phyloP scores from a whole-genome alignment of 371 early-diverging fungal species.

The Mucor sp. region DNA sequence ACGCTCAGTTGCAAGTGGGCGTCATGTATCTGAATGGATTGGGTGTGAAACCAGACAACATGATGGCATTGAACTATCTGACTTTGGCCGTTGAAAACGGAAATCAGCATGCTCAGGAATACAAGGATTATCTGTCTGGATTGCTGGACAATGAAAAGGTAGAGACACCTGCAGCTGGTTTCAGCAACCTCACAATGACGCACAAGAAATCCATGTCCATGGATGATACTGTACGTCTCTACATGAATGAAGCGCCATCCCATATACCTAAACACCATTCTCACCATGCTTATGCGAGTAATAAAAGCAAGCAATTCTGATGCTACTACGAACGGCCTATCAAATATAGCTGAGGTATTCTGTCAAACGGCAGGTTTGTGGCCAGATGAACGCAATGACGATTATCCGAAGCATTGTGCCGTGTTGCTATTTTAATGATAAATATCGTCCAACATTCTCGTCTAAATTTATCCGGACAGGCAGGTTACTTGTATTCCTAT shows the following conservation, averaged over 20 bases:
- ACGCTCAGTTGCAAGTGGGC: slow-evolving; percentile 8
- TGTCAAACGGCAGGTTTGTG: too few relatives aligned
- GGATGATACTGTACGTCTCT: neutral
- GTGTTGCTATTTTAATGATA: too few relatives aligned
- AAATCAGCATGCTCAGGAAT: neutral
- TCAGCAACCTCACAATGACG: neutral
- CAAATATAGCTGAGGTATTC: too few relatives aligned
- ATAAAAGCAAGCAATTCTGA: neutral
- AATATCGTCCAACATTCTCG: too few relatives aligned
- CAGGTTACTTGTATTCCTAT: too few relatives aligned
- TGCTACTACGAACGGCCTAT: neutral
- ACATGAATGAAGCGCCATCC: neutral
- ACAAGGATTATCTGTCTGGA: neutral
- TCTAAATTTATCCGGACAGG: too few relatives aligned
- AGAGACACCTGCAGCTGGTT: neutral
- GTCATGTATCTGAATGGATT: slow-evolving; percentile 9
- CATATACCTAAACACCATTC: neutral
- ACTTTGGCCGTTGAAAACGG: neutral
- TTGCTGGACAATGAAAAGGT: neutral
- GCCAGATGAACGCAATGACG: too few relatives aligned
- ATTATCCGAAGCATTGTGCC: too few relatives aligned
- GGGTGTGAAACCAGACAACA: neutral
- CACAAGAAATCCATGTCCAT: neutral
- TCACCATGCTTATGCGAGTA: neutral
- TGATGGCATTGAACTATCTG: neutral